These are phyloP conservation scores for Camelina sativa DNA, from an alignment of 345 rosid genomes.

Conservation along the genomic window DNA sequence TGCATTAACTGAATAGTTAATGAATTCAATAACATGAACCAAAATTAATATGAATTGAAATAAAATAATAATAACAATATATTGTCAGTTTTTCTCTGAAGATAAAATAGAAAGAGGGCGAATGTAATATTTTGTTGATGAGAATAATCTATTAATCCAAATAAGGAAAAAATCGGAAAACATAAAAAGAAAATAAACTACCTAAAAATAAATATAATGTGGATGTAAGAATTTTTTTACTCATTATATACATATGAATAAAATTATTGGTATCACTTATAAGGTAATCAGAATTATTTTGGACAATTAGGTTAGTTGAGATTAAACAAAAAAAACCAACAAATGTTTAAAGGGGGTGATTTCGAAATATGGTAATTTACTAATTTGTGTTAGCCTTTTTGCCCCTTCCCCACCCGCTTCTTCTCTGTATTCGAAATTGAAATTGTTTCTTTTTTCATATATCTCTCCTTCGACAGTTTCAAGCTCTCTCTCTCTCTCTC, in stretches of 20 bases:
- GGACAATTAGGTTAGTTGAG: neutral
- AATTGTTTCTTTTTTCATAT: neutral
- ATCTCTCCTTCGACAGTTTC: constrained; percentile 16
- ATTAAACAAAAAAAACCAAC: neutral
- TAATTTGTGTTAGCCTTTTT: neutral
- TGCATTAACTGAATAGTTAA: no score
- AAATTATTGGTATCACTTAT: no score
- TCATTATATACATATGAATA: neutral
- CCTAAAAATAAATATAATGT: neutral
- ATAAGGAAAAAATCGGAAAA: no score
- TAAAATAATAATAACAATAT: neutral
- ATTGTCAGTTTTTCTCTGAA: no score
- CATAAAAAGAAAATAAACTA: no score
- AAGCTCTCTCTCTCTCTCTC: constrained; percentile 1
- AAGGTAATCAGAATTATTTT: no score
- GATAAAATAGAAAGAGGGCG: no score
- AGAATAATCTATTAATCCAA: no score
- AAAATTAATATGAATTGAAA: neutral
- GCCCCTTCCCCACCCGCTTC: constrained; percentile 64
- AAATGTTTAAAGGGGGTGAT: constrained; percentile 3
- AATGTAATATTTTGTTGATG: no score
- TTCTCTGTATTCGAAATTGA: constrained; percentile 59
- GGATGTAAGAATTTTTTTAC: neutral
- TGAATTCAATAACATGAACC: neutral
- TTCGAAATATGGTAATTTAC: constrained; percentile 3